These are phyloP conservation scores for Cytospora chrysosperma DNA, from an alignment of 2,329 filamentous ascomycete genomes.

Conservation along the genomic window DNA sequence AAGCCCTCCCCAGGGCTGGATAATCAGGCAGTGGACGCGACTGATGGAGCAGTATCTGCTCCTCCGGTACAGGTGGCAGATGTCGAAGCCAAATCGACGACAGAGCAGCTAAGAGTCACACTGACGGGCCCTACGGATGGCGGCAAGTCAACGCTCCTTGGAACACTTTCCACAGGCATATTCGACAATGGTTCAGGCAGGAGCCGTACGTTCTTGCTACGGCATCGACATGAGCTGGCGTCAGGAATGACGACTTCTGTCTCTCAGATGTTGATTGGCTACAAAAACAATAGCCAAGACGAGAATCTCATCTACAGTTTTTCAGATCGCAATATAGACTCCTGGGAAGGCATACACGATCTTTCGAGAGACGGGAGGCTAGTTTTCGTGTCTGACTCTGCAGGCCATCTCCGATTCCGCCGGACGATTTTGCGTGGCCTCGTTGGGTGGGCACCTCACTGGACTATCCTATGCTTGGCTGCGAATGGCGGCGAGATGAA, in stretches of 20 bases:
- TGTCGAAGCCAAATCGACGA: slow-evolving; percentile 41
- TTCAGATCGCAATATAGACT: slow-evolving; percentile 79
- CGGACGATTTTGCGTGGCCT: slow-evolving; percentile 85
- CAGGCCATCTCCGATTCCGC: slow-evolving; percentile 84
- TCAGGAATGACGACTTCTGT: slow-evolving; percentile 94
- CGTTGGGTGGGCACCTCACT: slow-evolving; percentile 95
- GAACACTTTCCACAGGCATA: slow-evolving; percentile 81
- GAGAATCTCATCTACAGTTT: slow-evolving; percentile 71
- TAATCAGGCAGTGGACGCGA: slow-evolving; percentile 16
- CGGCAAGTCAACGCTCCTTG: slow-evolving; percentile 88
- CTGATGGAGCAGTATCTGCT: slow-evolving; percentile 20
- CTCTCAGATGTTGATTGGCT: slow-evolving; percentile 90
- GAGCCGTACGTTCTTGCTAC: slow-evolving; percentile 82
- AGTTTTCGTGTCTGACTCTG: slow-evolving; percentile 88
- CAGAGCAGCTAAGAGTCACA: slow-evolving; percentile 80
- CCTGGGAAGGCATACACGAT: slow-evolving; percentile 93
- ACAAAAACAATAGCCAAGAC: slow-evolving; percentile 44
- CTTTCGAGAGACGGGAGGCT: slow-evolving; percentile 71
- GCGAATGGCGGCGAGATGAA: slow-evolving; percentile 66
- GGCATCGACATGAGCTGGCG: slow-evolving; percentile 88
- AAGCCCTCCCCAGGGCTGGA: slow-evolving; percentile 50
- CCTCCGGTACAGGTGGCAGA: slow-evolving; percentile 25
- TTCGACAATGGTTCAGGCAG: slow-evolving; percentile 91
- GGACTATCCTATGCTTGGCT: slow-evolving; percentile 84
- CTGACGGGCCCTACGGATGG: slow-evolving; percentile 86